A percentile compares a stretch with the other conserved stretches of the same genome.
phyloP scores from a whole-genome alignment of 164 flowering plant genomes.

The Aristolochia fimbriata region DNA sequence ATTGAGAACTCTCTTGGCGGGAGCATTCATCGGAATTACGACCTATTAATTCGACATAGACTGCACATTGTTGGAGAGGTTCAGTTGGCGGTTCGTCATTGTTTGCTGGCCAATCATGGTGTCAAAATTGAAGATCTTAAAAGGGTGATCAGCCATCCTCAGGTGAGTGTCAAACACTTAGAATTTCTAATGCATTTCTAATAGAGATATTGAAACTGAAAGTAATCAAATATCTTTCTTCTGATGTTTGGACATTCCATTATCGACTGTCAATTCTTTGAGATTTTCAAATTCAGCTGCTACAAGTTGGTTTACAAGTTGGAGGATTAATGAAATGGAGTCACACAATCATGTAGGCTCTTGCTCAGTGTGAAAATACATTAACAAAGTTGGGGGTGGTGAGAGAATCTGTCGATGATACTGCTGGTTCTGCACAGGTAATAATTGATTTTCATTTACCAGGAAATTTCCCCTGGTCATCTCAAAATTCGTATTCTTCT shows the following conservation, averaged over 20 bases:
- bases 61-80: constrained; percentile 99
- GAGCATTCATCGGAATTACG: constrained; percentile 93
- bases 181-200: too few relatives aligned
- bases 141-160: constrained; percentile 93
- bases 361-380: constrained; percentile 96
- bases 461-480: neutral
- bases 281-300: too few relatives aligned
- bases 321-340: too few relatives aligned
- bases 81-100: constrained; percentile 64
- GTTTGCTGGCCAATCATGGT: constrained; percentile 78
- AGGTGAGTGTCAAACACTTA: constrained; percentile 32
- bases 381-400: constrained; percentile 74
- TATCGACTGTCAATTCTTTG: too few relatives aligned
- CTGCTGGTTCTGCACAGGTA: constrained; percentile 98
- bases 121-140: constrained; percentile 57
- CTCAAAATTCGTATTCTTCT: neutral
- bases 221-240: too few relatives aligned
- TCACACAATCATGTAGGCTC: constrained; percentile 47
- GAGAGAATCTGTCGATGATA: constrained; percentile 90
- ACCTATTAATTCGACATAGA: constrained; percentile 76
- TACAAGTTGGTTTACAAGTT: neutral
- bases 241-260: too few relatives aligned
- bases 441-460: neutral
- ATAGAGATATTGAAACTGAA: too few relatives aligned
- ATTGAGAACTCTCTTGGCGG: constrained; percentile 96